Evolutionary conservation across 2,329 filamentous ascomycete genomes (phyloP).

Genomic region (Phaeophleospora eucalypticola): DNA sequence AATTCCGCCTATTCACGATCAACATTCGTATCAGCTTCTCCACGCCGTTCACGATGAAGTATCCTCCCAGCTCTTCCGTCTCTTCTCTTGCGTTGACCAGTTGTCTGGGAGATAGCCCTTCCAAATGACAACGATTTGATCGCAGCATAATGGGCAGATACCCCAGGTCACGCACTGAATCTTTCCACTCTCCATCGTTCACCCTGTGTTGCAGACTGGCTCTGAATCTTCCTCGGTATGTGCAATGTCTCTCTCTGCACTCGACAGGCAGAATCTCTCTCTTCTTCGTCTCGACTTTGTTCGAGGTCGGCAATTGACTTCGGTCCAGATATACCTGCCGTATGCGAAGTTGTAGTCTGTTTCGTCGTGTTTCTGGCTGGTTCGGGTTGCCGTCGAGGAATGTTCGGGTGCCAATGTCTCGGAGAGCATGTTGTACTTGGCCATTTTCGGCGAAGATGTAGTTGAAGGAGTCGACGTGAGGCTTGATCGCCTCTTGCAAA

Average conservation of each 20-base stretch:
- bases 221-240: slow-evolving; percentile 82
- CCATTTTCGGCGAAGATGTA: slow-evolving; percentile 73
- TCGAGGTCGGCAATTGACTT: slow-evolving; percentile 70
- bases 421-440: slow-evolving; percentile 68
- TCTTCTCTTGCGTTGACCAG: slow-evolving; percentile 89
- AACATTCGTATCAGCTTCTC: slow-evolving; percentile 95
- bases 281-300: slow-evolving; percentile 75
- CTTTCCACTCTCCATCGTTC: slow-evolving; percentile 79
- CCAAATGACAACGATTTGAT: slow-evolving; percentile 87
- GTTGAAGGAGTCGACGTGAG: slow-evolving; percentile 96
- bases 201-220: slow-evolving; percentile 80
- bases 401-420: slow-evolving; percentile 84
- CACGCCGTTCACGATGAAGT: slow-evolving; percentile 96
- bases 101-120: slow-evolving; percentile 75
- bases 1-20: slow-evolving; percentile 85
- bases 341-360: slow-evolving; percentile 72
- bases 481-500: slow-evolving; percentile 78
- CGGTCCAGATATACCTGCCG: slow-evolving; percentile 80
- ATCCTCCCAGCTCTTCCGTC: slow-evolving; percentile 91
- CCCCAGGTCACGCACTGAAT: slow-evolving; percentile 80
- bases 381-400: slow-evolving; percentile 69
- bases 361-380: slow-evolving; percentile 52
- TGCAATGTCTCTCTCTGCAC: slow-evolving; percentile 87
- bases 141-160: slow-evolving; percentile 88
- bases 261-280: slow-evolving; percentile 87